Conservation (phyloP, 1,284 basidiomycete genomes). For the Ceratobasidium papillatum region DNA sequence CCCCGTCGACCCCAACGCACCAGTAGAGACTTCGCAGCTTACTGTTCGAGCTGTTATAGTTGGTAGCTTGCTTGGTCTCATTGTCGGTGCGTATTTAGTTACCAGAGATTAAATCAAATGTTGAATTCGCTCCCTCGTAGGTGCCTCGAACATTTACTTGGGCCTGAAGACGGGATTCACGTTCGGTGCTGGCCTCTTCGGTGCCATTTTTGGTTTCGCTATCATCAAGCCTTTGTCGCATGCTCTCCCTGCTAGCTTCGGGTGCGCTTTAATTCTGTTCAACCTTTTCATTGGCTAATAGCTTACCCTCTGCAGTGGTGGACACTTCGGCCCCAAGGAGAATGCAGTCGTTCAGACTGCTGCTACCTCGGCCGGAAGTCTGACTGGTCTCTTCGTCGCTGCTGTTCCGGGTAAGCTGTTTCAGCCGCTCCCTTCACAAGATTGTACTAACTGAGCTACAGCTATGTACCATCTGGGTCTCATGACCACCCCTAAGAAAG, state of each 20-base stretch:
- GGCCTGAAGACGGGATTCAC: constrained; percentile 75
- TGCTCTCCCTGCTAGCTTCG: constrained; percentile 58
- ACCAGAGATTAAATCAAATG: constrained; percentile 3
- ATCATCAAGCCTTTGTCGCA: constrained; percentile 68
- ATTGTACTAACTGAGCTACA: constrained; percentile 53
- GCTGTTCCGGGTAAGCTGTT: constrained; percentile 50
- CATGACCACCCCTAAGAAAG: constrained; percentile 59
- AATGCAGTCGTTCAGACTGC: constrained; percentile 60
- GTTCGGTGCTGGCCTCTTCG: constrained; percentile 71
- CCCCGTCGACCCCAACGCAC: constrained; percentile 61
- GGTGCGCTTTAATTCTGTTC: background rate
- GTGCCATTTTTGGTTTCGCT: constrained; percentile 69
- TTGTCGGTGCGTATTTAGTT: constrained; percentile 53
- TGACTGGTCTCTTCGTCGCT: constrained; percentile 69
- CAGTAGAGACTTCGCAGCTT: constrained; percentile 64
- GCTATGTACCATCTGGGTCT: constrained; percentile 68
- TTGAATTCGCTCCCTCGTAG: constrained; percentile 52
- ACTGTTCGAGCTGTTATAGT: constrained; percentile 68
- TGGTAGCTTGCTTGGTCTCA: constrained; percentile 66
- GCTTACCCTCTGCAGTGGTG: constrained; percentile 53
- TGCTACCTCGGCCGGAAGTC: constrained; percentile 59
- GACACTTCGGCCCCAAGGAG: constrained; percentile 71
- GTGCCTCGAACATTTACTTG: constrained; percentile 72
- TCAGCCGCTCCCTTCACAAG: too few relatives aligned
- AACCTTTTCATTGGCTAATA: background rate